Evolutionary conservation across 208 protist species (phyloP), one percentile per base, ranked within the genome.

Genomic region (Trypanosoma avium): DNA sequence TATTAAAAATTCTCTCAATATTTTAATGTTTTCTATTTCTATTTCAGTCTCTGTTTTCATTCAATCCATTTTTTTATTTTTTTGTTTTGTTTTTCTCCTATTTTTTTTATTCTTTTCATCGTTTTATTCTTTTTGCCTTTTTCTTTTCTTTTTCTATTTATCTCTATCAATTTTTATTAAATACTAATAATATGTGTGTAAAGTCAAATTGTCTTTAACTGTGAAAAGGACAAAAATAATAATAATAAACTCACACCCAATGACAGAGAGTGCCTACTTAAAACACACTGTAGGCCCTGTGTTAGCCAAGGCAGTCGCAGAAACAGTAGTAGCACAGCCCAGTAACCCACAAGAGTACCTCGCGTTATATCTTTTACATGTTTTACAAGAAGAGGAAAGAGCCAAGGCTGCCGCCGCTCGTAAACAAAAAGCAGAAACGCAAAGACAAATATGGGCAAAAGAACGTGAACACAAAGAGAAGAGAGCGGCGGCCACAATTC

Each of bases 281-380:
- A 95, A 94, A 73, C 81, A 79, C 57, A 76, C 67, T 36, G 80
- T 95, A 15, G 89, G 92, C 9, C 71, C 80, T 13, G 74, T 96
- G 30, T 77, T 97, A 27, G 88, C 88, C 30, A 94, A 93, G 69
- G 92, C 85, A n/a, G 67, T 97, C 2, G 92, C 92, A 2, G 87
- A 95, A 56, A 95, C 88, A 13, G 84, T 94, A 17, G 75, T 90
- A 6, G 92, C 88, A 9, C 85, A 89, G 70, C 89, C 92, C 17
- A 81, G 70, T 42, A 92, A 96, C 71, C 92, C 92, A 22, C 84
- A 93, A 72, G 92, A 97, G 78, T 96, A 93, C 68, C 79, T 97
- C 30, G 89, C 84, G 4, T 79, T 95, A 29, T 95, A 83, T 60
- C 85, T 95, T 5, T 76, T 94, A 36, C 87, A 95, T 60, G 78